A percentile compares a stretch with the other conserved stretches of the same genome.
These are phyloP conservation scores for Ophiostoma montium DNA, from an alignment of 2,329 filamentous ascomycete genomes.

Conservation along the genomic window DNA sequence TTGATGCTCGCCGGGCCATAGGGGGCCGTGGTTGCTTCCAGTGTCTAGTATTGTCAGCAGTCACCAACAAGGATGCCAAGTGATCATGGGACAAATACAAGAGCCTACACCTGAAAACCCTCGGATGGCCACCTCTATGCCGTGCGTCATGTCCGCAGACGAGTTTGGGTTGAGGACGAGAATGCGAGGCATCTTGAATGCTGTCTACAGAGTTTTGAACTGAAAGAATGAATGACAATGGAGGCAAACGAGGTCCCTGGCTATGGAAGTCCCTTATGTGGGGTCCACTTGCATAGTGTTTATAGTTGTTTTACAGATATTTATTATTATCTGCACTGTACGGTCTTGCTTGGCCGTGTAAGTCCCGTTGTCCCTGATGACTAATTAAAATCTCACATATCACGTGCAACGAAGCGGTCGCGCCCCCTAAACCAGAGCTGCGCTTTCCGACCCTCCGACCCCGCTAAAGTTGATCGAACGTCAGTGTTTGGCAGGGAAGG, in stretches of 20 bases:
- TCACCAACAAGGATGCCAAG: not conserved
- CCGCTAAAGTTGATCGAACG: slow-evolving; percentile 7
- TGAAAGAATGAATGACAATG: too few relatives aligned
- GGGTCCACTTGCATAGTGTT: too few relatives aligned
- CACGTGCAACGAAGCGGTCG: slow-evolving; percentile 2
- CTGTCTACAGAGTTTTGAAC: not conserved
- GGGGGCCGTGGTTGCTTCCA: slow-evolving; percentile 51
- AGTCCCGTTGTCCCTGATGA: not conserved
- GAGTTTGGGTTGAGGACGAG: slow-evolving; percentile 73
- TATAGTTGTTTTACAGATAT: too few relatives aligned
- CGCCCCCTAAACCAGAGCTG: slow-evolving; percentile 7
- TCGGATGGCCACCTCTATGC: slow-evolving; percentile 38
- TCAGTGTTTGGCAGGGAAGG: slow-evolving; percentile 3
- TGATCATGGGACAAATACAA: not conserved
- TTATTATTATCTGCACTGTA: too few relatives aligned
- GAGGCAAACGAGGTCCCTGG: too few relatives aligned
- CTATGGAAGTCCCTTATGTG: not conserved
- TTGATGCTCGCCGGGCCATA: slow-evolving; percentile 64
- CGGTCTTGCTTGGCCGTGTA: not conserved
- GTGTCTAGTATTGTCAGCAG: not conserved
- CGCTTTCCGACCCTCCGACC: slow-evolving; percentile 5
- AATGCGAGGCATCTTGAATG: slow-evolving; percentile 26
- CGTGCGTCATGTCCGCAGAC: slow-evolving; percentile 55
- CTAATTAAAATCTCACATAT: not conserved
- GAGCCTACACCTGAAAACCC: slow-evolving; percentile 32